Evolutionary conservation across 2,329 filamentous ascomycete species (phyloP).

Genomic region (Aureobasidium sp.): DNA sequence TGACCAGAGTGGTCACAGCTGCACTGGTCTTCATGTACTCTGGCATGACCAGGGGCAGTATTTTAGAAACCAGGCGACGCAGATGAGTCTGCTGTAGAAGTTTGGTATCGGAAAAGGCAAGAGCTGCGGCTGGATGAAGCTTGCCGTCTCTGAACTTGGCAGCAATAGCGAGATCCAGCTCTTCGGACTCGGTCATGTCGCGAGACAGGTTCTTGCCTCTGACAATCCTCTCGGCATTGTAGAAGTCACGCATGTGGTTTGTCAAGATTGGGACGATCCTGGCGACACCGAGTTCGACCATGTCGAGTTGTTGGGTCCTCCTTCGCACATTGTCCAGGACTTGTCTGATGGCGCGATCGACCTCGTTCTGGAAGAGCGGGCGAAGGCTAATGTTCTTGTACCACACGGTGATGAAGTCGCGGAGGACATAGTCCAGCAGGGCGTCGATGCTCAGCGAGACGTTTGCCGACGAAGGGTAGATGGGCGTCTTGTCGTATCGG

Average conservation of each 20-base stretch:
- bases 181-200: slow-evolving; percentile 90
- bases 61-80: slow-evolving; percentile 61
- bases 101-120: slow-evolving; percentile 79
- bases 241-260: slow-evolving; percentile 80
- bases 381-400: slow-evolving; percentile 79
- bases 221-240: slow-evolving; percentile 79
- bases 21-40: slow-evolving; percentile 68
- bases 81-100: slow-evolving; percentile 83
- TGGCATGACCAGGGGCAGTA: slow-evolving; percentile 71
- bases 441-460: slow-evolving; percentile 76
- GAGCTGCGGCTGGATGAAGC: slow-evolving; percentile 75
- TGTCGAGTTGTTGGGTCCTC: slow-evolving; percentile 65
- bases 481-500: slow-evolving; percentile 58
- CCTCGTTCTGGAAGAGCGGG: slow-evolving; percentile 73
- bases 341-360: slow-evolving; percentile 70
- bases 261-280: slow-evolving; percentile 83
- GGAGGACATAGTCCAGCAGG: slow-evolving; percentile 66
- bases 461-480: slow-evolving; percentile 69
- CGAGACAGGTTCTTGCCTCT: slow-evolving; percentile 81
- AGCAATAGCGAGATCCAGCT: slow-evolving; percentile 93
- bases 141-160: slow-evolving; percentile 84
- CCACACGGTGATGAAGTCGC: slow-evolving; percentile 85
- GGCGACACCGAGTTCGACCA: slow-evolving; percentile 76
- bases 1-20: slow-evolving; percentile 70
- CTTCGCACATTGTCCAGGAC: slow-evolving; percentile 66